phyloP scores from a whole-genome alignment of 805 yeast species.

The Cyberlindnera maritima region DNA sequence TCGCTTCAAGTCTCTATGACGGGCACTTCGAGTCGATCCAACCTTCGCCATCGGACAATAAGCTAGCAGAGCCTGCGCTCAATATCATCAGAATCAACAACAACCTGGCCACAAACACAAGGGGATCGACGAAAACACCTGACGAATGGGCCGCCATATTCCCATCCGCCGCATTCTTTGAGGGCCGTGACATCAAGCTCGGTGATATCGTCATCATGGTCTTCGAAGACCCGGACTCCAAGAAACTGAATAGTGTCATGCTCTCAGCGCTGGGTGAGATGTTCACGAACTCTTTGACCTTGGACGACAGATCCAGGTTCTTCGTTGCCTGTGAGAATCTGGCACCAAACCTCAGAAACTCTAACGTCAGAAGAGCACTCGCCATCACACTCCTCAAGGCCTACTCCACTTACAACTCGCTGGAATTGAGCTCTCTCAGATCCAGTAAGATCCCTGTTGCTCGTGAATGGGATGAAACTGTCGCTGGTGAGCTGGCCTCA shows the following conservation, averaged over 20 bases:
- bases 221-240: conserved; percentile 44
- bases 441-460: conserved; percentile 6
- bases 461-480: conserved; percentile 70
- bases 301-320: conserved; percentile 60
- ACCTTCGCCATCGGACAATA: not conserved
- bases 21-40: conserved; percentile 17
- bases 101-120: conserved; percentile 17
- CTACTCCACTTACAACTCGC: conserved; percentile 50
- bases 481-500: conserved; percentile 79
- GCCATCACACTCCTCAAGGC: conserved; percentile 74
- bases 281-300: conserved; percentile 53
- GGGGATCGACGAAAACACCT: conserved; percentile 17
- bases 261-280: conserved; percentile 67
- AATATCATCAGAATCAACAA: conserved; percentile 24
- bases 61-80: conserved; percentile 21
- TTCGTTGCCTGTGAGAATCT: conserved; percentile 79
- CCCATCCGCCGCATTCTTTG: conserved; percentile 49
- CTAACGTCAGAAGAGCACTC: conserved; percentile 67
- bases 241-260: conserved; percentile 50
- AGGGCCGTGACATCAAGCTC: conserved; percentile 46
- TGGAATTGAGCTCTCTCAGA: conserved; percentile 15
- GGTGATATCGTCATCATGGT: conserved; percentile 47
- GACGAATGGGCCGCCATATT: conserved; percentile 42
- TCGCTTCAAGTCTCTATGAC: conserved; percentile 26
- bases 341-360: conserved; percentile 41